Evolutionary conservation across 1,284 basidiomycete species (phyloP).

Genomic region (Neonothopanus nambi): DNA sequence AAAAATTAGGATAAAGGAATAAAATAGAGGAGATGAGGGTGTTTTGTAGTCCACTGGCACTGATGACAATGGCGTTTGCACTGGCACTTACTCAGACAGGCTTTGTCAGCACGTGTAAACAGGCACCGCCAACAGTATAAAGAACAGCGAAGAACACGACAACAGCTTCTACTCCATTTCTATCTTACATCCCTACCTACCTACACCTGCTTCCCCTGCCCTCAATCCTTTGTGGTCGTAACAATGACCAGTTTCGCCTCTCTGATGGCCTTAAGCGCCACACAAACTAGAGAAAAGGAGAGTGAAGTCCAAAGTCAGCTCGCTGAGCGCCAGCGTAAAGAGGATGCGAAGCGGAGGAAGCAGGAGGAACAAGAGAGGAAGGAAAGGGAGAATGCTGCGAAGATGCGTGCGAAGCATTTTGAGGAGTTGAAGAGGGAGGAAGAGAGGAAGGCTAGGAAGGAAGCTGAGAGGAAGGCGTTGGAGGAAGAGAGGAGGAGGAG

Average conservation of each 20-base stretch:
- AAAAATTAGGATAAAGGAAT: neutral
- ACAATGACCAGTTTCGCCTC: constrained; percentile 61
- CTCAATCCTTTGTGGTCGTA: neutral
- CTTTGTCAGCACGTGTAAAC: too few species aligned
- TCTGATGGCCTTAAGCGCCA: constrained; percentile 70
- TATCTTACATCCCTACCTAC: neutral
- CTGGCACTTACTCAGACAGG: too few species aligned
- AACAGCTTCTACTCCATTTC: neutral
- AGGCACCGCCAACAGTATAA: too few species aligned
- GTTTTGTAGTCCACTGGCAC: too few species aligned
- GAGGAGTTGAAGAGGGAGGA: constrained; percentile 64
- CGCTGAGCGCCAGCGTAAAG: constrained; percentile 60
- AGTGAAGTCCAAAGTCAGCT: constrained; percentile 55
- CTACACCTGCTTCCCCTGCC: neutral
- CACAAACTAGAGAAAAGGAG: constrained; percentile 61
- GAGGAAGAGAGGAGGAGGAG: constrained; percentile 51
- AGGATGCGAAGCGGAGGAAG: constrained; percentile 57
- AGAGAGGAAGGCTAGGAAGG: constrained; percentile 50
- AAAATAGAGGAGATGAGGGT: neutral
- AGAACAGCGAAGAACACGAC: too few species aligned
- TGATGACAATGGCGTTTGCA: neutral
- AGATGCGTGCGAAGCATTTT: constrained; percentile 57
- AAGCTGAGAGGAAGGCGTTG: constrained; percentile 48
- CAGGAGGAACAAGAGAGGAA: constrained; percentile 64
- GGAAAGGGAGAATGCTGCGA: constrained; percentile 57